phyloP scores from a whole-genome alignment of 2,329 filamentous ascomycete genomes.

The Phaeomoniella chlamydospora region DNA sequence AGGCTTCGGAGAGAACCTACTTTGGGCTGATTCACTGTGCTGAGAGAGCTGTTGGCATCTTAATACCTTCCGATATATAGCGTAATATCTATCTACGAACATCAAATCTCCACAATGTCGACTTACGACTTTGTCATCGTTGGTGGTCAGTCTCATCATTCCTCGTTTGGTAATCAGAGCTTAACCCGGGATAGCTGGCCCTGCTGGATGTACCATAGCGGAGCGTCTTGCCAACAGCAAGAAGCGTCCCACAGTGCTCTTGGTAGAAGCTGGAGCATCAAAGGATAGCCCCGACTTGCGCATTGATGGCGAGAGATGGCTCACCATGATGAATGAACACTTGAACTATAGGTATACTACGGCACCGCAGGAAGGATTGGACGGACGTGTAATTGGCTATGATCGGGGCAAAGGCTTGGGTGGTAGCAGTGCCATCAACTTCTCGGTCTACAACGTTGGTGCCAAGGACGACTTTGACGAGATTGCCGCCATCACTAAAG shows the following conservation, averaged over 20 bases:
- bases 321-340: constrained; percentile 32
- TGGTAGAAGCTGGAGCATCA: constrained; percentile 44
- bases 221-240: constrained; percentile 32
- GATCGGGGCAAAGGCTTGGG: constrained; percentile 37
- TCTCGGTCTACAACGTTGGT: constrained; percentile 39
- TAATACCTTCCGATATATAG: too few relatives aligned
- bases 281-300: constrained; percentile 34
- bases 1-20: too few relatives aligned
- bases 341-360: constrained; percentile 42
- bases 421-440: constrained; percentile 40
- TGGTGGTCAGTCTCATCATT: background rate
- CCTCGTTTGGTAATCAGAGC: too few relatives aligned
- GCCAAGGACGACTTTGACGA: constrained; percentile 46
- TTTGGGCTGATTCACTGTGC: too few relatives aligned
- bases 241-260: constrained; percentile 37
- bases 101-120: too few relatives aligned
- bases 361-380: constrained; percentile 28
- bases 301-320: constrained; percentile 40
- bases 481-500: constrained; percentile 41
- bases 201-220: constrained; percentile 44
- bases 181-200: constrained; percentile 30
- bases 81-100: too few relatives aligned
- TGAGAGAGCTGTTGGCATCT: too few relatives aligned
- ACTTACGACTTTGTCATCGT: constrained; percentile 1
- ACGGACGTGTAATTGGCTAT: constrained; percentile 31